Conservation (phyloP, 2,329 filamentous ascomycete genomes). For the Diaporthe sp. region DNA sequence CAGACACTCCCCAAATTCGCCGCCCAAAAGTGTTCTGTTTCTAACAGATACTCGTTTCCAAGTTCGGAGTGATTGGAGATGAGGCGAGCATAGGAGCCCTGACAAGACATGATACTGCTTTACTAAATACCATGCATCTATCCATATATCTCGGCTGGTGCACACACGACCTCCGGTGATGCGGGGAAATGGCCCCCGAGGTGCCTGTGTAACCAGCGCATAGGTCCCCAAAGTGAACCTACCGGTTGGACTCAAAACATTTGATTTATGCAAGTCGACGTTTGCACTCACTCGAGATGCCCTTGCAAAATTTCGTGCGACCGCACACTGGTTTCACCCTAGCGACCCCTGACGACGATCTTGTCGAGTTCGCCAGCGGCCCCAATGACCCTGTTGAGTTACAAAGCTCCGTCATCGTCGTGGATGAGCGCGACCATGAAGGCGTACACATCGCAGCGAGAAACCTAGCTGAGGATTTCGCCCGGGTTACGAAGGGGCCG, state of each 20-base stretch:
- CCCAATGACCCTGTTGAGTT: neutral
- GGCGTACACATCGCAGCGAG: conserved; percentile 52
- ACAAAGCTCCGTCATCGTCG: conserved; percentile 36
- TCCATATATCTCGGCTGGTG: neutral
- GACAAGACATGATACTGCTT: neutral
- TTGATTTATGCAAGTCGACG: neutral
- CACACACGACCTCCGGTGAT: neutral
- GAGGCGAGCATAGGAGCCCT: neutral
- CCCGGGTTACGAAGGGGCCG: conserved; percentile 45
- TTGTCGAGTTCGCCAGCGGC: neutral
- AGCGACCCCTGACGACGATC: neutral
- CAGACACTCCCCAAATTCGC: too few species aligned
- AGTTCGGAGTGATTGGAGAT: neutral
- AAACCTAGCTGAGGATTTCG: conserved; percentile 49
- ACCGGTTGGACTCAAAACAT: neutral
- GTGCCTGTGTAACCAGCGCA: neutral
- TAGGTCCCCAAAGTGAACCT: neutral
- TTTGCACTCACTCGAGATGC: neutral
- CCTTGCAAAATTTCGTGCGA: neutral
- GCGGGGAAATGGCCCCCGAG: neutral
- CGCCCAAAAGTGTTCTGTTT: neutral
- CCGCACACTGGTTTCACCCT: too few species aligned
- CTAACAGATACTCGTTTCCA: neutral
- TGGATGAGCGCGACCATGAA: conserved; percentile 48
- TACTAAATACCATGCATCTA: neutral